Base-by-base conservation (phyloP, 257 asterid genomes). In the Solanum rostratum region DNA sequence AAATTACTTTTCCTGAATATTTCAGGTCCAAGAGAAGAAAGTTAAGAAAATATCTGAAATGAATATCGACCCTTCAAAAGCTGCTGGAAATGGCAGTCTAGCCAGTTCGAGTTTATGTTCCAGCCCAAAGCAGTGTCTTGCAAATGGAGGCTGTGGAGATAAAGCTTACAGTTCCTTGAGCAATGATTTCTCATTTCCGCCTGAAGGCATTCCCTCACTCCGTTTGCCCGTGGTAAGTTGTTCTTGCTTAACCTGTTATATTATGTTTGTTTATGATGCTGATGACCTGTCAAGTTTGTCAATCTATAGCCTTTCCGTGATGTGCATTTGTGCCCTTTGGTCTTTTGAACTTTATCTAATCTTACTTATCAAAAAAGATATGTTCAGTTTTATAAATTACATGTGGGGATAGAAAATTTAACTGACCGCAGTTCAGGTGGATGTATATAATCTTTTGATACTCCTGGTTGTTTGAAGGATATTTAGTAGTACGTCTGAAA, bases 141-240 rank as follows among this genome's bases (percentile, higher is more conserved):
- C 91, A 85, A 92, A 92, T 90, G 95, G 97, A 8, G 88, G 89
- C 87, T 84, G 83, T 84, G 86, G 87, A 57, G 91, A 86, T 87
- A 88, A 84, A 90, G 86, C 92, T 86, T 85, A 81, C 89, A 90
- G 84, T 52, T 84, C 88, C 84, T 85, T 84, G 87, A 86, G 91
- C 89, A 91, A 86, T 87, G 92, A 89, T 76, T 7, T 88, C 30
- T 84, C 90, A 83, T 88, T 89, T 85, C 93, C 89, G 3, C 90
- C 90, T 22, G 95, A 92, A 24, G 94, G 92, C 82, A 86, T 90
- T 83, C 87, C 92, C 73, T 86, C 92, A 13, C 89, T 92, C 54
- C 93, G 92, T 79, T 92, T 94, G 83, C 97, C 97, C 68, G 91
- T 92, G 97, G 97, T 94, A 91, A 91, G 85, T 88, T 94, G 91